A percentile compares a stretch with the other conserved stretches of the same genome.
Conservation (phyloP, 208 protist species). For the Leishmania martiniquensis region DNA sequence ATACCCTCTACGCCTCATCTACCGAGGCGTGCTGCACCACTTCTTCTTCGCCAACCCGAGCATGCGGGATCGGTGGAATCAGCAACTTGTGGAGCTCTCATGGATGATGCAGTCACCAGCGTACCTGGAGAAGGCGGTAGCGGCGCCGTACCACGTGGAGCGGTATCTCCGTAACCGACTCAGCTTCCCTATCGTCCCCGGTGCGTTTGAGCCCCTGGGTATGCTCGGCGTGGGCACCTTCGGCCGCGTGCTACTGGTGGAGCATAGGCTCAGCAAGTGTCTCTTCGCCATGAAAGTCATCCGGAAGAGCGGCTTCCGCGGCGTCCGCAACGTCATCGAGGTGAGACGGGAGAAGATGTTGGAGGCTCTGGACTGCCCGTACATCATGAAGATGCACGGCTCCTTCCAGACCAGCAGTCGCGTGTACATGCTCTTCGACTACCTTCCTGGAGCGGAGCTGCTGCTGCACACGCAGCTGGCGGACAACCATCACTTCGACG, state of each 20-base stretch:
- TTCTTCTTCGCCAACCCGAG: constrained; percentile 68
- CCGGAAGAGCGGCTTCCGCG: constrained; percentile 54
- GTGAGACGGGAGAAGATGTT: constrained; percentile 70
- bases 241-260: constrained; percentile 76
- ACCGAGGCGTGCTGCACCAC: constrained; percentile 53
- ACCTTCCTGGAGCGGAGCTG: constrained; percentile 94
- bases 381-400: constrained; percentile 85
- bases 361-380: constrained; percentile 73
- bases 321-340: constrained; percentile 62
- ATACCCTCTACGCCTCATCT: constrained; percentile 59
- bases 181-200: constrained; percentile 41
- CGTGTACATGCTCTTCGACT: constrained; percentile 93
- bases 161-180: constrained; percentile 50
- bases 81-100: constrained; percentile 41
- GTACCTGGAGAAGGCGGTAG: constrained; percentile 25
- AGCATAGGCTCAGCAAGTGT: constrained; percentile 51
- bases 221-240: constrained; percentile 79
- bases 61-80: constrained; percentile 48
- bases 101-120: constrained; percentile 27
- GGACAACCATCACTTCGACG: constrained; percentile 52
- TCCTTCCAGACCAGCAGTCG: constrained; percentile 86
- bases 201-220: constrained; percentile 56
- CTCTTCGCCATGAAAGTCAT: constrained; percentile 85
- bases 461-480: constrained; percentile 87
- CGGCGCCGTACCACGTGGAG: constrained; percentile 30